Base-by-base conservation (phyloP, 805 yeast genomes). In the Teunomyces barrocoloradensis region DNA sequence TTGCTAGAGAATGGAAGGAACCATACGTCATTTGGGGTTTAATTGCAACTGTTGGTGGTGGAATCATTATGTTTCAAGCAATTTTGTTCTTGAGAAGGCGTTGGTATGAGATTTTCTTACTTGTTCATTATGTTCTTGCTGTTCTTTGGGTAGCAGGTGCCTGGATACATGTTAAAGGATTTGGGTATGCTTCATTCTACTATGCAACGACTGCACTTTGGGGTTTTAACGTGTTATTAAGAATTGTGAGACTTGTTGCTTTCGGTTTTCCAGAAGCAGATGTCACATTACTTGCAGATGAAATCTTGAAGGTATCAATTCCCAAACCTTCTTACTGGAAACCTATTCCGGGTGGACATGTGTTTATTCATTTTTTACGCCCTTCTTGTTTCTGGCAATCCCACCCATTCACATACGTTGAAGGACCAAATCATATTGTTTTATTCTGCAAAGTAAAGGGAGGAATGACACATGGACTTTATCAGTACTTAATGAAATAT, bases 121-220 rank as follows among this genome's bases (percentile, higher is more conserved):
- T 74, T n/a, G 43, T 73, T 11, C 95, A 87, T 58, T 78, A 85
- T 43, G 47, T 75, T 0, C 58, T 85, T 39, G 89, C 82, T 3
- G 63, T 73, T 4, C 51, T 67, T 4, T 79, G 77, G 47, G 56
- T 79, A 11, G 60, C 61, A n/a, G 81, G 79, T 2, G 75, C 80
- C 2, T 76, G 77, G 67, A 41, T 66, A 6, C 85, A 80, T 51
- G 64, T 74, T 39, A 58, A 62, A 45, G 63, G 51, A 43, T 62
- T 66, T 56, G 77, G 53, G 0, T 71, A 65, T 42, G 58, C 58
- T 17, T 54, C 58, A 53, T 58, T 67, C 43, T 53, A 58, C 47
- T 68, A 65, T 49, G 66, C 73, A 9, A 43, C 63, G 3, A 49
- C 58, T 35, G 74, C 74, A 1, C 53, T 68, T 9, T 71, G 77